phyloP scores from a whole-genome alignment of 306 rosid genomes.

The Astragalus glycyphyllos region DNA sequence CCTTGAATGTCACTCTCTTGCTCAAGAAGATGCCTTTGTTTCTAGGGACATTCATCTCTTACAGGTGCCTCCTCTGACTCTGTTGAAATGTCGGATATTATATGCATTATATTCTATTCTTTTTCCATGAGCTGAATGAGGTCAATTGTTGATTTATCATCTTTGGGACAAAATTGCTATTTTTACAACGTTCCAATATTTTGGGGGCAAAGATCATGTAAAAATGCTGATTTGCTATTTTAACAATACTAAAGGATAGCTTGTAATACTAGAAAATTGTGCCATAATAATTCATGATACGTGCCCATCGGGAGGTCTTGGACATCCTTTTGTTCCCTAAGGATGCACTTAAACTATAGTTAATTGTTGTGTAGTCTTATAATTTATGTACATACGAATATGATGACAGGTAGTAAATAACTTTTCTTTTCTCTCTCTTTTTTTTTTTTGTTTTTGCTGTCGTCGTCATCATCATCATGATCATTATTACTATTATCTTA shows the following conservation, averaged over 20 bases:
- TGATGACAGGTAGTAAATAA: conserved; percentile 1
- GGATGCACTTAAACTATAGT: conserved; percentile 5
- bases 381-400: background rate
- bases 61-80: conserved; percentile 64
- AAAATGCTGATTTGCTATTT: background rate
- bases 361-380: background rate
- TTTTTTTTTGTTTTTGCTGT: background rate
- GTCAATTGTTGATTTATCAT: conserved; percentile 3
- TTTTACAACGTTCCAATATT: background rate
- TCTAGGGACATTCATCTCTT: conserved; percentile 93
- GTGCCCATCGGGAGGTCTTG: background rate
- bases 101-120: background rate
- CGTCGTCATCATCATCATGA: background rate
- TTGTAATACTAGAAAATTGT: background rate
- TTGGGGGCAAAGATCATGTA: background rate
- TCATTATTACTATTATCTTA: background rate
- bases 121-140: background rate
- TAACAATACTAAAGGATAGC: background rate
- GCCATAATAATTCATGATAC: background rate
- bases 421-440: background rate
- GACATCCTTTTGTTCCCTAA: background rate
- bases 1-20: conserved; percentile 88
- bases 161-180: conserved; percentile 16
- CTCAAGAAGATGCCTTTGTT: conserved; percentile 85
- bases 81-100: background rate